Evolutionary conservation across 179 eudicot species (phyloP), one percentile per base, ranked within the genome.

Genomic region (Beta corolliflora): DNA sequence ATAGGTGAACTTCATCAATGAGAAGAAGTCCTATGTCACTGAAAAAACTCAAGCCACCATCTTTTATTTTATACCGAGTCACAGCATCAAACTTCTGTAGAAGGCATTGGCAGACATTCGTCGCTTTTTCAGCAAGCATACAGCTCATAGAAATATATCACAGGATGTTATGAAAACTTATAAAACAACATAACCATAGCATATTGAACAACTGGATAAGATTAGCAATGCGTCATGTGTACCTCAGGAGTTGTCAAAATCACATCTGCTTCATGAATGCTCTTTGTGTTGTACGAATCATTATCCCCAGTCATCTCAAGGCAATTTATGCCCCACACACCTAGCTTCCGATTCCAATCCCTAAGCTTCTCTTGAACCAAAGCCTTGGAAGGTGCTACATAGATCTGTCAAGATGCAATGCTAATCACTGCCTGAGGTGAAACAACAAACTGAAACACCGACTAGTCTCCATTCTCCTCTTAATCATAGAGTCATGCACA

Each of bases 191-290:
- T 44, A 63, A 72, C 10, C 18, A 5, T 21, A 18, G 41, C 41
- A 36, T 21, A 50, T 18, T 59, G 36, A 59, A 41, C 59, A 84
- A 31, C 74, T 41, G 14, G 44, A 41, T 5, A 44, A 77, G 66
- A 78, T 56, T 19, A 58, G 68, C 23, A 73, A 81, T 70, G 11
- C 60, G 16, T 64, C 63, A 72, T 15, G 73, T 84, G 68, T 60
- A 95, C 99, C 97, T 96, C 99, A 4, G 99, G 99, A 81, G 99
- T 96, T 25, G 99, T 96, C 82, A 96, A 87, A 81, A 96, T 87
- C 52, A 96, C 84, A 83, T 96, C 99, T 72, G 99, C 95, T 83
- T 94, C 99, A 83, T 94, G 93, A 81, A 96, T 92, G 80, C 81
- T 91, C 84, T 83, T 91, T 66, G 77, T 80, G 83, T 81, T 91